Conservation (phyloP, 495 filamentous ascomycete genomes). For the Annulohypoxylon maeteangense region DNA sequence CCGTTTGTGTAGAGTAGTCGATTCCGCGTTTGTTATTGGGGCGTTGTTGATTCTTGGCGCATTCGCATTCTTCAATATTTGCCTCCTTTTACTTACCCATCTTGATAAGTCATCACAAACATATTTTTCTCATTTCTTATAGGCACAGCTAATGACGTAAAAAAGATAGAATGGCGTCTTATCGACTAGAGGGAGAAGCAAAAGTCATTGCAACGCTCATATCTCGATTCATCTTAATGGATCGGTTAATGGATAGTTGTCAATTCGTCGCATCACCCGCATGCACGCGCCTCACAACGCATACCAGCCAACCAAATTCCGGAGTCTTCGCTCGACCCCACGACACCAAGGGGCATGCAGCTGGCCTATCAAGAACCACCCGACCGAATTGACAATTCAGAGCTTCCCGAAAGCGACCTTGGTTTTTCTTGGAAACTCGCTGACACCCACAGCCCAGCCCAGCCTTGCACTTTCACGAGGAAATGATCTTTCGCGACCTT, state of each 20-base stretch:
- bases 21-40: background rate
- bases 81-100: background rate
- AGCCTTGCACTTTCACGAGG: constrained; percentile 17
- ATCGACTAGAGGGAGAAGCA: background rate
- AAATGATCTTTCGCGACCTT: background rate
- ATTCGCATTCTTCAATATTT: background rate
- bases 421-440: background rate
- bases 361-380: constrained; percentile 32
- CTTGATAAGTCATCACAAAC: background rate
- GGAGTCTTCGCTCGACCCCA: constrained; percentile 21
- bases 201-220: background rate
- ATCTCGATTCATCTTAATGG: background rate
- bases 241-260: constrained; percentile 4
- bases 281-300: constrained; percentile 40
- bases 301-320: constrained; percentile 25
- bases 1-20: background rate
- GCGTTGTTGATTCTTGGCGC: background rate
- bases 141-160: background rate
- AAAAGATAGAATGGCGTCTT: background rate
- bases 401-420: constrained; percentile 6
- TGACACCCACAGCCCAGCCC: background rate
- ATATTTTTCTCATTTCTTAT: background rate
- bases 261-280: constrained; percentile 19
- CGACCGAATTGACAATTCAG: constrained; percentile 19
- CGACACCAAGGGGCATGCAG: constrained; percentile 34